These are phyloP conservation scores for Mycosphaerelloides madeirae DNA, from an alignment of 2,329 filamentous ascomycete species.

Conservation along the genomic window DNA sequence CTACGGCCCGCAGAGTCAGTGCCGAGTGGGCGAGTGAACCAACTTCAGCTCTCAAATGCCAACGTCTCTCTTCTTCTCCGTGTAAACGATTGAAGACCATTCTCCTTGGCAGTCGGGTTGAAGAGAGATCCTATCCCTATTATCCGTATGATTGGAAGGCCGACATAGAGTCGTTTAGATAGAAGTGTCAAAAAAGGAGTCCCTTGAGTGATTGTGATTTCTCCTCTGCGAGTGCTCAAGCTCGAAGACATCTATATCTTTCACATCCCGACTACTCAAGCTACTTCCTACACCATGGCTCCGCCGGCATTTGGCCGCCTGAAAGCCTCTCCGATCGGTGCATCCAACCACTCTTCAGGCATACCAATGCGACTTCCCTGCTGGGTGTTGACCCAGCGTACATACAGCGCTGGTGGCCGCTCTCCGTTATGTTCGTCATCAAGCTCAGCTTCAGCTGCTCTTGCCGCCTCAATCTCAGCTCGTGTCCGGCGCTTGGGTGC, in stretches of 20 bases:
- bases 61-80: no score
- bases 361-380: constrained; percentile 62
- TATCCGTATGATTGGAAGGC: no score
- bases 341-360: constrained; percentile 62
- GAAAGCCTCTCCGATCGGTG: constrained; percentile 60
- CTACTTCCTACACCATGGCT: constrained; percentile 12
- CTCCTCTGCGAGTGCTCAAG: no score
- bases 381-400: constrained; percentile 67
- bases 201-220: no score
- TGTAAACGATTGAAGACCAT: no score
- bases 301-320: constrained; percentile 8
- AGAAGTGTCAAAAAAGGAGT: no score
- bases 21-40: no score
- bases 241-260: background rate
- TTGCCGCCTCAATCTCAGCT: constrained; percentile 45
- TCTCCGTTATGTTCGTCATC: constrained; percentile 40
- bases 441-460: constrained; percentile 45
- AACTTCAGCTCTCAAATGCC: no score
- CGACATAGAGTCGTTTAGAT: no score
- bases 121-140: no score
- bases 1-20: no score
- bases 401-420: constrained; percentile 52
- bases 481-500: constrained; percentile 60
- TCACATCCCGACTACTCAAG: background rate
- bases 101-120: no score